Evolutionary conservation across 1,284 basidiomycete genomes (phyloP).

Genomic region (Cryptococcus wingfieldii): DNA sequence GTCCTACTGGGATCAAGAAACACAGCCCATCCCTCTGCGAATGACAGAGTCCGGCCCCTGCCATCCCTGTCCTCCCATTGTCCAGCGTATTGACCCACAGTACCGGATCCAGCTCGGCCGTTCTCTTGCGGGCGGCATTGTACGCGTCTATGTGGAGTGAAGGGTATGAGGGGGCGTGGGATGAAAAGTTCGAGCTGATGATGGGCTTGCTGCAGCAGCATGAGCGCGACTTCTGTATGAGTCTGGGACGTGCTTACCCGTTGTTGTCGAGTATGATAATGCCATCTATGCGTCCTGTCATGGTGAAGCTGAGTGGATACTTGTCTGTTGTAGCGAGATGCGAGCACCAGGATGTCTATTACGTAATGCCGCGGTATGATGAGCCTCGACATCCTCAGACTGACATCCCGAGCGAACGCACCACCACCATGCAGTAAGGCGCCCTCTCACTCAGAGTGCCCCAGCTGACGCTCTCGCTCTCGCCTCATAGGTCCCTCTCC

Average conservation of each 20-base stretch:
- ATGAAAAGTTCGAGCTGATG: conserved; percentile 85
- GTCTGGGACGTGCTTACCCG: conserved; percentile 56
- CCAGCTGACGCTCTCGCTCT: neutral
- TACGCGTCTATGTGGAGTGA: conserved; percentile 80
- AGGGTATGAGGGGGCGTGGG: conserved; percentile 70
- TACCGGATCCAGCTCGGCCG: conserved; percentile 32
- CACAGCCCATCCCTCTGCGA: conserved; percentile 67
- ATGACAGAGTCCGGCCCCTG: conserved; percentile 56
- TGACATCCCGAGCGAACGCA: too few relatives aligned
- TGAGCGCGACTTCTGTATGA: neutral
- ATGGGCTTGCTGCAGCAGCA: conserved; percentile 64
- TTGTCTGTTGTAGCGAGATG: neutral
- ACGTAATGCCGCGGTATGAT: neutral
- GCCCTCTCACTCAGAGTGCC: neutral
- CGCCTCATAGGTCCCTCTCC: conserved; percentile 54
- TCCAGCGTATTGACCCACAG: conserved; percentile 42
- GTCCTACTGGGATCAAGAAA: conserved; percentile 73
- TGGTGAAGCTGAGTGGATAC: too few relatives aligned
- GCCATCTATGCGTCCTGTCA: conserved; percentile 62
- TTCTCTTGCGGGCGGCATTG: conserved; percentile 64
- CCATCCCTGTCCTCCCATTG: conserved; percentile 29
- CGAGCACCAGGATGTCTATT: too few relatives aligned
- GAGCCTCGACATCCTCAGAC: too few relatives aligned
- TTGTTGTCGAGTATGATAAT: conserved; percentile 79
- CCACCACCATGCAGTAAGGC: neutral